Base-by-base conservation (phyloP, 139 green algal genomes). In the Pseudopediastrum boryanum region DNA sequence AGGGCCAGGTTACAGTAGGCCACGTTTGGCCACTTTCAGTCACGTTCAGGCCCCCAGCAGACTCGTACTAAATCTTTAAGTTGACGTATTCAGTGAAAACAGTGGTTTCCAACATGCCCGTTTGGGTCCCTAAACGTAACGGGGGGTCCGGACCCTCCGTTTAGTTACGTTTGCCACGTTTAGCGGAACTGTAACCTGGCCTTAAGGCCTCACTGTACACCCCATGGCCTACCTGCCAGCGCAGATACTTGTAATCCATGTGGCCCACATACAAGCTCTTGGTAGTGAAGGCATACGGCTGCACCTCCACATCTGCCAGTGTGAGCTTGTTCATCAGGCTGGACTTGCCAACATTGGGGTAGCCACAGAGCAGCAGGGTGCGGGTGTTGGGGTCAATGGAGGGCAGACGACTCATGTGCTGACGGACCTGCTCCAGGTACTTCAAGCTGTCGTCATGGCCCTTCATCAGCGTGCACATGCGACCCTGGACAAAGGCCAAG, bases 381-480 rank as follows among this genome's bases (percentile, higher is more conserved):
- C 97, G 92, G 5, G 93, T 98, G 91, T 97, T 97, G 65, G 97
- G 97, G 89, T 99, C 97, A 75, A 99, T 99, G 75, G 89, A 93
- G 2, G 97, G 97, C 87, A 99, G 89, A 33, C 97, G 88, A 59
- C 84, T 91, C 95, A 99, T 98, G 91, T 99, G 97, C 90, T 99
- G 97, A 4, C 97, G 89, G n/a, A 99, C 95, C 89, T 99, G 96
- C 91, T 99, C 97, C 73, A 99, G 87, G 87, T 99, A 99, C 33
- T 91, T 90, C 71, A 99, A 87, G 31, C 79, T 92, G 8, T 92
- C 82, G 4, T 87, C 91, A 87, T 99, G 96, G 69, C 93, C 92
- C 90, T 98, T 98, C 95, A 99, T 98, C 27, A 99, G 86, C 2
- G 97, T 99, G 92, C 94, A 98, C 97, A 99, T 99, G 82, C 97